Percentiles rank a stretch among this genome's conserved stretches.
Conservation (phyloP, 495 filamentous ascomycete species). For the Lentithecium fluviatile region DNA sequence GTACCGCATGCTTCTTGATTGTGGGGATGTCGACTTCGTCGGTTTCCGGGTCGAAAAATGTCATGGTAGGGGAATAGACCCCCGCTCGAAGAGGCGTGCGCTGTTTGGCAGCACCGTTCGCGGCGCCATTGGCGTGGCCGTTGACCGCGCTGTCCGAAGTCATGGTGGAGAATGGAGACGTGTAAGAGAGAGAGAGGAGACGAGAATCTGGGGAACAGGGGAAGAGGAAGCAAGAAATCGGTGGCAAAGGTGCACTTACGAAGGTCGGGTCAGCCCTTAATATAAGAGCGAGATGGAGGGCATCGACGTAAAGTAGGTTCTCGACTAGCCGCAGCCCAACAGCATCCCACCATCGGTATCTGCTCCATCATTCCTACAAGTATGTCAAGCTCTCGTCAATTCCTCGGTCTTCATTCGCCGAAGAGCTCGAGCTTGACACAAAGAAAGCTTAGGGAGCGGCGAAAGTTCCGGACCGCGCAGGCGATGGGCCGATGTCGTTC, state of each 20-base stretch:
- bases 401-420: slow-evolving; percentile 17
- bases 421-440: slow-evolving; percentile 15
- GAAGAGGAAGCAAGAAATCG: slow-evolving; percentile 6
- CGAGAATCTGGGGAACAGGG: slow-evolving; percentile 5
- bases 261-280: slow-evolving; percentile 34
- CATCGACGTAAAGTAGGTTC: slow-evolving; percentile 31
- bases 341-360: slow-evolving; percentile 16
- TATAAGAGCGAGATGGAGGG: slow-evolving; percentile 33
- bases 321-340: slow-evolving; percentile 32
- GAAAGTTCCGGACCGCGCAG: slow-evolving; percentile 4
- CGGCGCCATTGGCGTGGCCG: slow-evolving; percentile 24
- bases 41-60: slow-evolving; percentile 78
- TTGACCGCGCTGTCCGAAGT: slow-evolving; percentile 15
- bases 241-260: slow-evolving; percentile 5
- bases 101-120: slow-evolving; percentile 20
- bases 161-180: slow-evolving; percentile 16
- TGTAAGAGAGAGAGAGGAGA: neutral
- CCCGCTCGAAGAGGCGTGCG: slow-evolving; percentile 67
- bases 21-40: slow-evolving; percentile 80
- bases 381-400: slow-evolving; percentile 11
- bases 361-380: slow-evolving; percentile 11
- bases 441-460: neutral
- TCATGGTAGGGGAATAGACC: slow-evolving; percentile 88
- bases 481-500: slow-evolving; percentile 4
- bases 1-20: slow-evolving; percentile 75